A percentile compares a stretch with the other conserved stretches of the same genome.
These are phyloP conservation scores for Erodium chrysanthum DNA, from an alignment of 441 rosid genomes.

Conservation along the genomic window DNA sequence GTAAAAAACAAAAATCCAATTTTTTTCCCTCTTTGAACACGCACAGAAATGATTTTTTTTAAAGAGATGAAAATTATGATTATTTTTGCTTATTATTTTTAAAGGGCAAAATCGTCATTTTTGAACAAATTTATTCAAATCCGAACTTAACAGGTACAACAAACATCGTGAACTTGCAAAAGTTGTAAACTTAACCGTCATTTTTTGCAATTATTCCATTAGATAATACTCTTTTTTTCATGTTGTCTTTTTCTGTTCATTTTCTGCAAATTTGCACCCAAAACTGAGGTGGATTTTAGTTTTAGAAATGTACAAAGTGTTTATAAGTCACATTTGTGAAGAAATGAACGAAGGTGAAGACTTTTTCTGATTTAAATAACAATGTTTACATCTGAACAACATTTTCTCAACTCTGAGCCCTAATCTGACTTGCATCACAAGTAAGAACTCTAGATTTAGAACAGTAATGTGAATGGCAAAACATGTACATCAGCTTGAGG, in stretches of 20 bases:
- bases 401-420: not conserved
- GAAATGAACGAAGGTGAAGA: not conserved
- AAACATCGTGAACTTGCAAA: too few species aligned
- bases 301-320: not conserved
- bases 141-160: too few species aligned
- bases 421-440: not conserved
- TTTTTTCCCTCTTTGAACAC: too few species aligned
- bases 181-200: too few species aligned
- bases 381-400: not conserved
- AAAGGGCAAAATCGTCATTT: too few species aligned
- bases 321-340: not conserved
- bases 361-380: not conserved
- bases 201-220: too few species aligned
- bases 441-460: not conserved
- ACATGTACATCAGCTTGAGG: constrained; percentile 2
- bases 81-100: too few species aligned
- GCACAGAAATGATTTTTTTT: too few species aligned
- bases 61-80: too few species aligned
- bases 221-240: constrained; percentile 14
- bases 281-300: not conserved
- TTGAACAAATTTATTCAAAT: too few species aligned
- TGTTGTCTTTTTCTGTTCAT: not conserved
- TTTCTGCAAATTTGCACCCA: constrained; percentile 5
- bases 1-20: too few species aligned
- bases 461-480: constrained; percentile 1